These are phyloP conservation scores for Melampsora americana DNA, from an alignment of 1,284 basidiomycete genomes.

Conservation along the genomic window DNA sequence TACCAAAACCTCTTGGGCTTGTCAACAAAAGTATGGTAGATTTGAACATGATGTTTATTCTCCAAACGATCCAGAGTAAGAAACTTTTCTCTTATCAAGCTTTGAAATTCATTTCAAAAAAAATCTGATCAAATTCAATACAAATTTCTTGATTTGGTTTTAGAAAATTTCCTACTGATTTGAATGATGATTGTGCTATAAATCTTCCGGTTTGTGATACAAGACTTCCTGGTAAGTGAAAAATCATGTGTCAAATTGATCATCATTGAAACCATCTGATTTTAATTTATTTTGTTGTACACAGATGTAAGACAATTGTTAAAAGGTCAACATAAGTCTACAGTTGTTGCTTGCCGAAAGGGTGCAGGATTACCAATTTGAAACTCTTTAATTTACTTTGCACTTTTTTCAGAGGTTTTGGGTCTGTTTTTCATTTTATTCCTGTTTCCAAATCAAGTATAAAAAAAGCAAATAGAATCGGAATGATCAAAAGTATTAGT, in stretches of 20 bases:
- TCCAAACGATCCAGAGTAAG: not conserved
- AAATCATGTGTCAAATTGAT: not conserved
- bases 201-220: slow-evolving; percentile 37
- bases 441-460: too few species aligned
- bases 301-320: slow-evolving; percentile 19
- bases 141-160: not conserved
- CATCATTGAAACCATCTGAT: too few species aligned
- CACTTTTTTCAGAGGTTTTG: too few species aligned
- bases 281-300: not conserved
- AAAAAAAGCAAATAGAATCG: too few species aligned
- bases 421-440: too few species aligned
- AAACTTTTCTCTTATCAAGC: too few species aligned
- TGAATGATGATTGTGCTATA: slow-evolving; percentile 12
- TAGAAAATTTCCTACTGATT: slow-evolving; percentile 8
- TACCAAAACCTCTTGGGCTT: slow-evolving; percentile 17
- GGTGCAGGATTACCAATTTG: slow-evolving; percentile 36
- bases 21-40: slow-evolving; percentile 34
- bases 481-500: too few species aligned
- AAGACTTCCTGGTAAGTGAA: slow-evolving; percentile 8
- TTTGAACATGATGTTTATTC: slow-evolving; percentile 40
- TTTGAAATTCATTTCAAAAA: too few species aligned
- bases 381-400: not conserved
- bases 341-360: slow-evolving; percentile 26
- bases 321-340: slow-evolving; percentile 18
- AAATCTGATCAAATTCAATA: too few species aligned